Evolutionary conservation across 345 rosid species (phyloP).

Genomic region (Syzygium aromaticum): DNA sequence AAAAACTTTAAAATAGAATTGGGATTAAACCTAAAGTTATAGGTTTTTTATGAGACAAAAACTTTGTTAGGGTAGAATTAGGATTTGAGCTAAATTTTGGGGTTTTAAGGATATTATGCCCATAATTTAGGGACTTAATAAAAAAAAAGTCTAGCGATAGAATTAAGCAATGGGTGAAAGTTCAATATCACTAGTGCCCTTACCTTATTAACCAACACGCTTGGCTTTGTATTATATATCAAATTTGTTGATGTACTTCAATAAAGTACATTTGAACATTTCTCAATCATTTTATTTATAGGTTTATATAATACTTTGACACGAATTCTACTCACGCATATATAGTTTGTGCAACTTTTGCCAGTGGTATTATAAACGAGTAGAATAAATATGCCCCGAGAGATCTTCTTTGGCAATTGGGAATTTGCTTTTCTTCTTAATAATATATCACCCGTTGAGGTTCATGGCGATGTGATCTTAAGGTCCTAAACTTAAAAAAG

Average conservation of each 20-base stretch:
- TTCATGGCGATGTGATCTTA: not conserved
- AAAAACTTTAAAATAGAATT: too few relatives aligned
- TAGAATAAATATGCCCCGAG: not conserved
- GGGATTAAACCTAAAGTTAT: too few relatives aligned
- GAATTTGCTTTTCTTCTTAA: not conserved
- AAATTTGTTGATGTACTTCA: not conserved
- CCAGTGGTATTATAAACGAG: not conserved
- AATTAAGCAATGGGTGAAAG: too few relatives aligned
- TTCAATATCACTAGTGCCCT: too few relatives aligned
- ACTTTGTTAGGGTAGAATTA: too few relatives aligned
- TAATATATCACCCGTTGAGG: not conserved
- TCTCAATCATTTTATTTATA: not conserved
- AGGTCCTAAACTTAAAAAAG: not conserved
- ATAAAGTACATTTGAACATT: not conserved
- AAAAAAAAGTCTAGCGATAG: too few relatives aligned
- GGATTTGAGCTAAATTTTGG: too few relatives aligned
- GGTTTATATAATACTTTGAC: not conserved
- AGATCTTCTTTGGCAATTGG: not conserved
- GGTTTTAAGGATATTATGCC: not conserved
- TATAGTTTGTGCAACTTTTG: not conserved
- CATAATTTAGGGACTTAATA: not conserved
- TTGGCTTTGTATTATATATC: not conserved
- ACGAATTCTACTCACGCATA: not conserved
- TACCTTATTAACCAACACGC: too few relatives aligned
- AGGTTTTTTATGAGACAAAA: too few relatives aligned